These are phyloP conservation scores for Lodderomyces beijingensis DNA, from an alignment of 1,139 yeast species.

Conservation along the genomic window DNA sequence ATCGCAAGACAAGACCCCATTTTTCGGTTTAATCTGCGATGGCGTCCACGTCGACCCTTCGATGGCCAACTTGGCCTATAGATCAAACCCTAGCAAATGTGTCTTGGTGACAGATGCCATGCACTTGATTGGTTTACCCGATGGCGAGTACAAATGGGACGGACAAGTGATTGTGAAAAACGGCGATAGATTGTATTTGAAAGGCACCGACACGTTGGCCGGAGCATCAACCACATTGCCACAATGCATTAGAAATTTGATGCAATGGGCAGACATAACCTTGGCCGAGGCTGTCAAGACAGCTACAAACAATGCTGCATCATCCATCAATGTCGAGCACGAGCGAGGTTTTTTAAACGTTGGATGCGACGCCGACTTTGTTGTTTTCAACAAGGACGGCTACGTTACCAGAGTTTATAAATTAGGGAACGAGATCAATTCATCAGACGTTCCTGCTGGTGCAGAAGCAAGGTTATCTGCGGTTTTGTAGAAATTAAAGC, in stretches of 20 bases:
- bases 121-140: slow-evolving; percentile 50
- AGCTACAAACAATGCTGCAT: slow-evolving; percentile 56
- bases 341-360: slow-evolving; percentile 48
- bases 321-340: slow-evolving; percentile 39
- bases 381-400: slow-evolving; percentile 44
- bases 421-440: slow-evolving; percentile 37
- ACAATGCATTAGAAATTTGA: slow-evolving; percentile 50
- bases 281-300: slow-evolving; percentile 54
- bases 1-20: slow-evolving; percentile 33
- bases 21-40: slow-evolving; percentile 57
- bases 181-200: slow-evolving; percentile 45
- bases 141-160: slow-evolving; percentile 51
- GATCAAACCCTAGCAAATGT: slow-evolving; percentile 51
- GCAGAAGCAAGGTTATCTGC: slow-evolving; percentile 7
- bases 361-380: slow-evolving; percentile 61
- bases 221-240: slow-evolving; percentile 60
- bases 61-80: slow-evolving; percentile 51
- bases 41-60: slow-evolving; percentile 63
- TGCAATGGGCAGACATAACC: slow-evolving; percentile 48
- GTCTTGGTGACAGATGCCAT: slow-evolving; percentile 62
- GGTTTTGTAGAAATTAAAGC: slow-evolving; percentile 1
- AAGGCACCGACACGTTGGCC: slow-evolving; percentile 59
- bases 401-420: slow-evolving; percentile 49
- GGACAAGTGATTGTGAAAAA: slow-evolving; percentile 45
- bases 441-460: slow-evolving; percentile 12